Evolutionary conservation across 257 asterid species (phyloP).

Genomic region (Solanum pinnatisectum): DNA sequence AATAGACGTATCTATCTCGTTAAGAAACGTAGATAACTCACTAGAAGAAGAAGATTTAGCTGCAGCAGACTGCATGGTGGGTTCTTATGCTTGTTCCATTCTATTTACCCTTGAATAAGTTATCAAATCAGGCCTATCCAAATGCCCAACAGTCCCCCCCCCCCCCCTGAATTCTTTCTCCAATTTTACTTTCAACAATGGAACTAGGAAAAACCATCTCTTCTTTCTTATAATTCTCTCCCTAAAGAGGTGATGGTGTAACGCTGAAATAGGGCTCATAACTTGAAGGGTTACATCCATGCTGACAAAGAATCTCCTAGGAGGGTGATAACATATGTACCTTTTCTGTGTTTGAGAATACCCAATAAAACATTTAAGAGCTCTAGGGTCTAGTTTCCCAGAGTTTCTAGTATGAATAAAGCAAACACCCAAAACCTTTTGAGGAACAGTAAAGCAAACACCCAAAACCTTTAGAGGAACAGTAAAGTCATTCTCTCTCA

Average conservation of each 20-base stretch:
- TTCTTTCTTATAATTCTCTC: neutral
- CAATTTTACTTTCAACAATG: neutral
- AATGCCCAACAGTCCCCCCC: neutral
- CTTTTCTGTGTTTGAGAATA: neutral
- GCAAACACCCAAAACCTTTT: neutral
- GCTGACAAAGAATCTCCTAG: neutral
- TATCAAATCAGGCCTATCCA: neutral
- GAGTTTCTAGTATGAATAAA: neutral
- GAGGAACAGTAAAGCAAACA: no score
- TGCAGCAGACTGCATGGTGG: neutral
- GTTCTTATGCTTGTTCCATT: neutral
- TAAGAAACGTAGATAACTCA: neutral
- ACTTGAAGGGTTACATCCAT: neutral
- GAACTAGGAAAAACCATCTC: neutral
- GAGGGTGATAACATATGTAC: neutral
- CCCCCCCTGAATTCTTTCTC: neutral
- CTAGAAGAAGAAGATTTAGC: neutral
- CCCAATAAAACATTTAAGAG: neutral
- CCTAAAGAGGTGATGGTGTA: neutral
- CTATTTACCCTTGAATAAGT: neutral
- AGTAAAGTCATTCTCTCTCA: neutral
- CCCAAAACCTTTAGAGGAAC: neutral
- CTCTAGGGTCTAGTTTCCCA: neutral
- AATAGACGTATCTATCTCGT: neutral
- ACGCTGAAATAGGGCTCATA: neutral